Conservation (phyloP, 495 filamentous ascomycete species). For the Penicillium bovifimosum region DNA sequence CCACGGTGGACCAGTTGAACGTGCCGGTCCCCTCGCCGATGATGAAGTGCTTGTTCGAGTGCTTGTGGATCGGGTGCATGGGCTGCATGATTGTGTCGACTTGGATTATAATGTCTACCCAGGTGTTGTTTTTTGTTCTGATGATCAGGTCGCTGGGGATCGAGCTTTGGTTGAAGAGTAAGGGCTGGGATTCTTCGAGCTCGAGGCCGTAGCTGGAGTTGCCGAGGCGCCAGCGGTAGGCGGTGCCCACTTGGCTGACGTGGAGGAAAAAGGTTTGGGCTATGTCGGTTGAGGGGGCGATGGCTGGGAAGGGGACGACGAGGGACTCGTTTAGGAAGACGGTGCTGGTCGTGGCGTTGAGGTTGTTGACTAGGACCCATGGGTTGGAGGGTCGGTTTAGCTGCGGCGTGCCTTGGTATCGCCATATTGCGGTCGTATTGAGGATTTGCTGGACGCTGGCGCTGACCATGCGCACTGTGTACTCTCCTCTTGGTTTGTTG, state of each 20-base stretch:
- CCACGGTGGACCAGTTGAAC: slow-evolving; percentile 48
- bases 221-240: slow-evolving; percentile 46
- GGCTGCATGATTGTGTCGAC: slow-evolving; percentile 29
- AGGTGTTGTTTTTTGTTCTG: slow-evolving; percentile 46
- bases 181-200: slow-evolving; percentile 36
- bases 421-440: slow-evolving; percentile 27
- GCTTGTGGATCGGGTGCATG: slow-evolving; percentile 58
- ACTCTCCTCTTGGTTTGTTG: slow-evolving; percentile 28
- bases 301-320: slow-evolving; percentile 38
- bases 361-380: slow-evolving; percentile 39
- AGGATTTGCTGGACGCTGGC: slow-evolving; percentile 32
- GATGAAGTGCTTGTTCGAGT: slow-evolving; percentile 54
- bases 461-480: slow-evolving; percentile 35
- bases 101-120: slow-evolving; percentile 54
- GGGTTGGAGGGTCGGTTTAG: slow-evolving; percentile 23
- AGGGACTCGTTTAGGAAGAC: slow-evolving; percentile 33
- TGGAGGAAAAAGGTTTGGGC: slow-evolving; percentile 35
- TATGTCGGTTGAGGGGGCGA: slow-evolving; percentile 32
- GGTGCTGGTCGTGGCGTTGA: slow-evolving; percentile 28
- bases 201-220: slow-evolving; percentile 28
- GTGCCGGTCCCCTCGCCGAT: slow-evolving; percentile 46
- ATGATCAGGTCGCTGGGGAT: slow-evolving; percentile 41
- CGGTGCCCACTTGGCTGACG: slow-evolving; percentile 33
- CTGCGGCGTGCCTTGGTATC: slow-evolving; percentile 18
- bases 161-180: slow-evolving; percentile 42